Evolutionary conservation across 2,329 filamentous ascomycete species (phyloP).

Genomic region (Trichophyton simii): DNA sequence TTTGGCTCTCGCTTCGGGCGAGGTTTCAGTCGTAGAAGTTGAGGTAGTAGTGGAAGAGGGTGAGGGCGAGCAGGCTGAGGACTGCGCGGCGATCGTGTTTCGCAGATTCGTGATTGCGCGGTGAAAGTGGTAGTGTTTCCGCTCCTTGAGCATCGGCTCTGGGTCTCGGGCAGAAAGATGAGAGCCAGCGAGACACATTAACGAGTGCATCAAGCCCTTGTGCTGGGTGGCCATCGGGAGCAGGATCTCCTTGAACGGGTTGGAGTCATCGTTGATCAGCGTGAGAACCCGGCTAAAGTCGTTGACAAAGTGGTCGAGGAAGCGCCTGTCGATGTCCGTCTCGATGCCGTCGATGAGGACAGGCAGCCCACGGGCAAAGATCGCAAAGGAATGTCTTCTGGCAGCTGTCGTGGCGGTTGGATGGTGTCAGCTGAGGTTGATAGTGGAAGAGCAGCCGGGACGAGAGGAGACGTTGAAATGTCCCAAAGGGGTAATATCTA

Average conservation of each 20-base stretch:
- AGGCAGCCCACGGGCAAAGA: constrained; percentile 37
- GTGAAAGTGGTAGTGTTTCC: constrained; percentile 44
- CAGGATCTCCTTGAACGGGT: constrained; percentile 75
- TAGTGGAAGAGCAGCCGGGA: neutral
- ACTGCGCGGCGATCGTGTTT: constrained; percentile 26
- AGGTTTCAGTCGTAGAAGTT: neutral
- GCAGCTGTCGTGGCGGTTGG: constrained; percentile 9
- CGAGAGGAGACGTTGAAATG: neutral
- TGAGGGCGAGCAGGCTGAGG: constrained; percentile 9
- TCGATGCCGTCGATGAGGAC: constrained; percentile 68
- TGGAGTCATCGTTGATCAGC: constrained; percentile 65
- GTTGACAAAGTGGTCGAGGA: constrained; percentile 72
- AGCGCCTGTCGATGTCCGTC: constrained; percentile 62
- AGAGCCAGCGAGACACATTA: constrained; percentile 69
- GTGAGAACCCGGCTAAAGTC: constrained; percentile 70
- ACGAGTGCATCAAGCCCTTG: constrained; percentile 77
- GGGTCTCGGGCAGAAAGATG: constrained; percentile 48
- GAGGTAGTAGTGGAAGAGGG: neutral
- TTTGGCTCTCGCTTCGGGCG: constrained; percentile 16
- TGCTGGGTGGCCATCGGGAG: constrained; percentile 70
- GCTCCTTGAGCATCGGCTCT: constrained; percentile 39
- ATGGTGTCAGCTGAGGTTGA: neutral
- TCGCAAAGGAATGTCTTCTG: constrained; percentile 23
- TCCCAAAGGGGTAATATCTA: constrained; percentile 3
- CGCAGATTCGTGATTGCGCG: constrained; percentile 30